Percentiles rank a stretch among this genome's conserved stretches.
Conservation (phyloP, 2,329 filamentous ascomycete species). For the Huntiella decipiens region DNA sequence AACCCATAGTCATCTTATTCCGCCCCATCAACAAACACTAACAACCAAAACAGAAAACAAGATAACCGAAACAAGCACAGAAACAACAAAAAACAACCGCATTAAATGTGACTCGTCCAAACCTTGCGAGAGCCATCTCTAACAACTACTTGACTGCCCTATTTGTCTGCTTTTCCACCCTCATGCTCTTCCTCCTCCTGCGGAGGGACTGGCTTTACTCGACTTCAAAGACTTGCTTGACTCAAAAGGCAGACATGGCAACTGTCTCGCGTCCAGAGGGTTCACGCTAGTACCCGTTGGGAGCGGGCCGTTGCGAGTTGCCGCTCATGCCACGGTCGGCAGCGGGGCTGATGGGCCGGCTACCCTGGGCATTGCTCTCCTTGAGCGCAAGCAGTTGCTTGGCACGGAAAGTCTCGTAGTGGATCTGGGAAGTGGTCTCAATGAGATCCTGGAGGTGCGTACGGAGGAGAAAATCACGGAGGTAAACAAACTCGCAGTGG, state of each 20-base stretch:
- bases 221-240: neutral
- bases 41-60: neutral
- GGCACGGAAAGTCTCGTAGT: constrained; percentile 99
- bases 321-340: constrained; percentile 93
- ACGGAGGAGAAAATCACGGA: constrained; percentile 94
- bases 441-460: constrained; percentile 97
- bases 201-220: neutral
- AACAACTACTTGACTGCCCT: neutral
- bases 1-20: too few relatives aligned
- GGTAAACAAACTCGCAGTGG: constrained; percentile 98
- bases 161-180: neutral
- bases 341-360: constrained; percentile 78
- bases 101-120: neutral
- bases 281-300: constrained; percentile 78
- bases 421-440: constrained; percentile 97
- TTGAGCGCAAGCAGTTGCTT: constrained; percentile 97
- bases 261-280: constrained; percentile 8
- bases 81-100: neutral
- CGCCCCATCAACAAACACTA: too few relatives aligned
- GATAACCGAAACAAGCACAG: neutral
- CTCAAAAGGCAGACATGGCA: constrained; percentile 5
- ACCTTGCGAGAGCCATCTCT: neutral
- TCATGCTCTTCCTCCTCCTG: too few relatives aligned
- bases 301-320: constrained; percentile 90
- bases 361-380: constrained; percentile 84